phyloP scores from a whole-genome alignment of 192 early-diverging fungal species.

The Gaertneriomyces semiglobifer region DNA sequence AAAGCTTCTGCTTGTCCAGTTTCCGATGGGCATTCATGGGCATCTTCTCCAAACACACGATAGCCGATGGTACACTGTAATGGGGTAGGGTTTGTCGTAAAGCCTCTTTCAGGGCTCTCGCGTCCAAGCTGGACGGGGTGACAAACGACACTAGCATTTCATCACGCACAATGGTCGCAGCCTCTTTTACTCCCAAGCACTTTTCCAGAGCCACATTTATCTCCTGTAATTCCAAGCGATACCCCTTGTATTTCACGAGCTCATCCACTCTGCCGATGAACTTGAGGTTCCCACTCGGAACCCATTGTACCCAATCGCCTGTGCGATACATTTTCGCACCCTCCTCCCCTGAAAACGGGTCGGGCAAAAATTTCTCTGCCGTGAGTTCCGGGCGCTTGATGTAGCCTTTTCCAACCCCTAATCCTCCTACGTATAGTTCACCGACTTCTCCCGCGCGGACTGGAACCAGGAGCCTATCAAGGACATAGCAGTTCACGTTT shows the following conservation, averaged over 20 bases:
- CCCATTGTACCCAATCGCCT: conserved; percentile 23
- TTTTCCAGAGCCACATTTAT: conserved; percentile 14
- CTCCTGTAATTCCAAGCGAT: conserved; percentile 35
- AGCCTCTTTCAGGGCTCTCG: neutral
- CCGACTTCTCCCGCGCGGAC: conserved; percentile 42
- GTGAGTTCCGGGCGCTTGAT: conserved; percentile 39
- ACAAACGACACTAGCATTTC: conserved; percentile 31
- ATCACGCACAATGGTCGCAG: conserved; percentile 33
- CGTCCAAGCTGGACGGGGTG: conserved; percentile 23
- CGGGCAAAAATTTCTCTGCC: conserved; percentile 29
- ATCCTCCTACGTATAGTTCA: conserved; percentile 43
- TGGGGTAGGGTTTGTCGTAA: conserved; percentile 19
- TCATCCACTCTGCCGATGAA: conserved; percentile 35
- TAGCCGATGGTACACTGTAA: conserved; percentile 33
- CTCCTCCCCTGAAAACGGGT: conserved; percentile 12
- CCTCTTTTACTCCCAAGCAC: conserved; percentile 1
- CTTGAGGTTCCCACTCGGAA: conserved; percentile 26
- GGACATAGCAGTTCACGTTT: conserved; percentile 26
- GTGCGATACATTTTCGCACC: conserved; percentile 8
- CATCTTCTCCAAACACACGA: conserved; percentile 26
- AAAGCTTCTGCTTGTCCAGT: conserved; percentile 13
- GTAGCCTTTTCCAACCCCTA: conserved; percentile 43
- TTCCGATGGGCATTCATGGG: conserved; percentile 34
- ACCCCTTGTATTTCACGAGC: conserved; percentile 38
- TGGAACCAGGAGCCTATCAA: conserved; percentile 26